Conservation (phyloP, 495 filamentous ascomycete species). For the Talaromyces thailandensis region DNA sequence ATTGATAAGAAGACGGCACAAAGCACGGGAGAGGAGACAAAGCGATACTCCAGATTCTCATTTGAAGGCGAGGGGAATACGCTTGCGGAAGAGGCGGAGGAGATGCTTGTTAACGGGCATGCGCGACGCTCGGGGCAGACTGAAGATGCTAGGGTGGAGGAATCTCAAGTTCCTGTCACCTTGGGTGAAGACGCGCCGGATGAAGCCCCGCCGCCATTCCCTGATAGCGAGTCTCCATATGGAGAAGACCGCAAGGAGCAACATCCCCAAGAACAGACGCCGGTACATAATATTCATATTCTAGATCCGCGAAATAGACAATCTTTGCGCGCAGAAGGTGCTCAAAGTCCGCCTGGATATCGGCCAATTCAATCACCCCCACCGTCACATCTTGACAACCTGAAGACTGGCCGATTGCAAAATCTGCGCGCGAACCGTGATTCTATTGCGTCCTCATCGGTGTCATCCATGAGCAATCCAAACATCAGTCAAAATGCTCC, state of each 20-base stretch:
- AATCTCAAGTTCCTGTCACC: background rate
- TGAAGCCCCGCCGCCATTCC: constrained; percentile 1
- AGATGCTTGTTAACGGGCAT: constrained; percentile 5
- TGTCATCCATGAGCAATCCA: constrained; percentile 5
- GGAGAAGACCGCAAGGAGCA: background rate
- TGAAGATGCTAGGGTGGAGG: background rate
- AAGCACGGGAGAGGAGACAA: background rate
- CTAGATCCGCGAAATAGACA: background rate
- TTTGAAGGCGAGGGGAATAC: constrained; percentile 3
- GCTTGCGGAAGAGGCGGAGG: constrained; percentile 4
- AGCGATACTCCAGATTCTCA: constrained; percentile 3
- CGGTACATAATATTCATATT: too few relatives aligned
- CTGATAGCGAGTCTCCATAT: background rate
- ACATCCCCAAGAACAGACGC: background rate
- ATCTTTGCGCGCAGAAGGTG: background rate
- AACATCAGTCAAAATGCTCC: background rate
- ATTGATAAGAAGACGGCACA: background rate
- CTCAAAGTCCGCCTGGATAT: background rate
- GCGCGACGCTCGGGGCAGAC: background rate
- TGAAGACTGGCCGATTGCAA: background rate
- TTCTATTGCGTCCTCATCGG: background rate
- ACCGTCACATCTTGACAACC: background rate
- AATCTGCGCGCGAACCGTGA: background rate
- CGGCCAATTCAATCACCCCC: background rate
- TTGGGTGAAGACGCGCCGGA: constrained; percentile 3